Base-by-base conservation (phyloP, 805 yeast genomes). In the Nakazawaea ernobii region DNA sequence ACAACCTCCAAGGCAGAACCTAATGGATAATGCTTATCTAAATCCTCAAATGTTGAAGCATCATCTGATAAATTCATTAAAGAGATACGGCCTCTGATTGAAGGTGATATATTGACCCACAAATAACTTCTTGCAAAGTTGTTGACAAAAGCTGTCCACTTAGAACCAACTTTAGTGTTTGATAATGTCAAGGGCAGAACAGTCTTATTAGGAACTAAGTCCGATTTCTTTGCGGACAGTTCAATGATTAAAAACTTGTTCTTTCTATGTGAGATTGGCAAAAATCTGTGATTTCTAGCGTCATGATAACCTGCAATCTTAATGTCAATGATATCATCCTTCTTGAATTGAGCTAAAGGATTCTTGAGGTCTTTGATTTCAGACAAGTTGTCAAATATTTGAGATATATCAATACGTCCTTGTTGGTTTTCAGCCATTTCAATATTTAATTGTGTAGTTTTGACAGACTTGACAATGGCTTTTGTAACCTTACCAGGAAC, bases 231-330 rank as follows among this genome's bases (percentile, higher is more conserved):
- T 26, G 79, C 69, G 17, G 85, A 74, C 50, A 90, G 70, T 65
- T 88, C 96, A 45, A 85, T 62, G 11, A 86, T 73, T 9, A 74
- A 63, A 42, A 78, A 74, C 50, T 77, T 77, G 27, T 79, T 73
- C 38, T 74, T 69, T 45, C 73, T 75, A 55, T 79, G 84, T 17
- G 86, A 73, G 17, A 82, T 69, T 26, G 94, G 85, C 50, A 82
- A 63, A 65, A 82, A 86, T 48, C 73, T 75, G 57, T 84, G 88
- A 49, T 74, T 81, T 50, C 82, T 77, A 7, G 81, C 71, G 62
- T 88, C 92, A 60, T 82, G 90, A 62, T 65, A 80, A 2, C 97
- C 97, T 55, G 89, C 74, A 15, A 91, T 75, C 57, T 76, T 79
- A 28, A 80, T 92, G 28, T 74, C 69, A 26, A 89, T 49, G 4